Base-by-base conservation (phyloP, 1,139 yeast species). In the Diutina mesorugosa region DNA sequence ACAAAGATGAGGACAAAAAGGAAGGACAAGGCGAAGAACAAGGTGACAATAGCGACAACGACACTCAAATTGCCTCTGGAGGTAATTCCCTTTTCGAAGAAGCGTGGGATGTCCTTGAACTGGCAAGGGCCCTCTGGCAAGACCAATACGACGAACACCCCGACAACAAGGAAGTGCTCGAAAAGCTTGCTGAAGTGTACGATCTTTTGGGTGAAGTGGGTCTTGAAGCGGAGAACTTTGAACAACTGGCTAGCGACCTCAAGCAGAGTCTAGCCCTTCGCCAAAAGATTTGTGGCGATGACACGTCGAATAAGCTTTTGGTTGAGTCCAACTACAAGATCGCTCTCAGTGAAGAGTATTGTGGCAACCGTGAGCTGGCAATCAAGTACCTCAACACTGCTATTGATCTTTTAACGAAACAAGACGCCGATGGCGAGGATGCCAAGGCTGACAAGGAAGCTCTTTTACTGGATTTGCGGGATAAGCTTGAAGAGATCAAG, bases 171-270 rank as follows among this genome's bases (percentile, higher is more conserved):
- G 70, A 67, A 32, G 62, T 74, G 47, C 72, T 76, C 58, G 74
- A 76, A 62, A 85, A 82, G 62, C 73, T 91, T 41, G 83, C 95
- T 0, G 95, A 89, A 59, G 81, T 86, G 0, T 87, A 84, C 65
- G 95, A 87, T 65, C 69, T 91, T 8, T 74, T 90, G 26, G 98
- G 98, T 28, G 98, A 93, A 67, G 87, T 91, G 6, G 86, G 96
- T 0, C 72, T 90, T 50, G 97, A 90, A 66, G 83, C 91, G 2
- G 91, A 90, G 63, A 88, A 89, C 68, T 89, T 89, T 66, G 71
- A 73, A 14, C 96, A 89, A 67, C 88, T 96, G 0, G 81, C 85
- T 0, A 73, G 71, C 29, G 97, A 90, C 67, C 79, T 88, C 58
- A 71, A 74, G 54, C 70, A 78, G 14, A 75, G 89, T 56, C 75